These are phyloP conservation scores for Endothia cerciana DNA, from an alignment of 2,329 filamentous ascomycete species.

Conservation along the genomic window DNA sequence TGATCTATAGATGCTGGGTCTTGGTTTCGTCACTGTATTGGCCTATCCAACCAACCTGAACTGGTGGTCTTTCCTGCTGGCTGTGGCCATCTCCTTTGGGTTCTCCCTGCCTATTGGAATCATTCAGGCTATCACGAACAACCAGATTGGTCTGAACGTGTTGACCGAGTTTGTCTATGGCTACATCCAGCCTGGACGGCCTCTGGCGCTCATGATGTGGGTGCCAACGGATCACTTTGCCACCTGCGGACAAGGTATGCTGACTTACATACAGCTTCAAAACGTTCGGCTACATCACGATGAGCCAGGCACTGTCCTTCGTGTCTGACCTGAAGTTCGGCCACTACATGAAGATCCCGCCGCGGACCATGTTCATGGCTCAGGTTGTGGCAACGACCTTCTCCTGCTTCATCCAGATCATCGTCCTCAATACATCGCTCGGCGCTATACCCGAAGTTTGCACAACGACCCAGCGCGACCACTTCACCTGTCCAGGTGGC, in stretches of 20 bases:
- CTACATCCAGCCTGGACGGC: conserved; percentile 74
- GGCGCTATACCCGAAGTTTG: conserved; percentile 67
- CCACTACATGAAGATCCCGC: conserved; percentile 75
- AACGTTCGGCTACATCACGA: conserved; percentile 65
- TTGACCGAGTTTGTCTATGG: conserved; percentile 75
- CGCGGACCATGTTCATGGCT: conserved; percentile 67
- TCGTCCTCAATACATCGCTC: conserved; percentile 66
- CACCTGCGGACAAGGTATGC: background rate
- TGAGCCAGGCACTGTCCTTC: conserved; percentile 68
- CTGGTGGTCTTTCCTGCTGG: conserved; percentile 74
- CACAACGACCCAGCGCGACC: conserved; percentile 56
- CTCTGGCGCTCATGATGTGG: conserved; percentile 71
- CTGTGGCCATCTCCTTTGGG: conserved; percentile 64
- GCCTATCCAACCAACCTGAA: conserved; percentile 68
- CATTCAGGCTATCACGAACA: conserved; percentile 71
- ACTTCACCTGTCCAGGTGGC: conserved; percentile 67
- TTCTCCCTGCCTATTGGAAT: conserved; percentile 72
- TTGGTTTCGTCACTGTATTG: conserved; percentile 59
- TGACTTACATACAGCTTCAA: conserved; percentile 48
- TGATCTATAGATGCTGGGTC: conserved; percentile 50
- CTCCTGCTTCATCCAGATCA: conserved; percentile 68
- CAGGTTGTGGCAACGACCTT: conserved; percentile 69
- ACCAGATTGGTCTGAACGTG: conserved; percentile 74
- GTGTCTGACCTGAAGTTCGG: conserved; percentile 70
- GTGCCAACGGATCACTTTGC: conserved; percentile 40